A percentile compares a stretch with the other conserved stretches of the same genome.
Conservation (phyloP, 1,284 basidiomycete species). For the Apiotrichum siamense region DNA sequence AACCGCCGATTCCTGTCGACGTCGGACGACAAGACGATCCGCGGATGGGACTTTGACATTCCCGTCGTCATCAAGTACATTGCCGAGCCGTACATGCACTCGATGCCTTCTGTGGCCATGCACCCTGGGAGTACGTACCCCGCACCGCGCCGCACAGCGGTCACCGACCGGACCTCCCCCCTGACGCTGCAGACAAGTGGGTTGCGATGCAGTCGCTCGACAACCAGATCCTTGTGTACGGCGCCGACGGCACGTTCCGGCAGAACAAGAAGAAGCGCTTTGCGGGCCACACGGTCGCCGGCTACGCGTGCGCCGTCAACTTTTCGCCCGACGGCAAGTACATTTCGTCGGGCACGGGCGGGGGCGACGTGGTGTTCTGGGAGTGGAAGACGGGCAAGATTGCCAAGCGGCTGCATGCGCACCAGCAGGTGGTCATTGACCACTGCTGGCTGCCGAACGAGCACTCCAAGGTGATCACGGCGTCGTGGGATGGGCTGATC, state of each 20-base stretch:
- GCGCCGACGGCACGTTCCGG: slow-evolving; percentile 85
- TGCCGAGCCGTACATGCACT: slow-evolving; percentile 98
- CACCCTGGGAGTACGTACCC: slow-evolving; percentile 90
- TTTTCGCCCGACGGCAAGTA: slow-evolving; percentile 96
- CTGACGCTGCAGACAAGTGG: slow-evolving; percentile 67
- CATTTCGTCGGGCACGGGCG: slow-evolving; percentile 91
- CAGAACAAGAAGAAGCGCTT: slow-evolving; percentile 98
- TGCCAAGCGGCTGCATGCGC: slow-evolving; percentile 79
- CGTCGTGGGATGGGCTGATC: slow-evolving; percentile 94
- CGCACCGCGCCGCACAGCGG: too few species aligned
- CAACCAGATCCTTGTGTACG: slow-evolving; percentile 95
- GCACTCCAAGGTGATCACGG: slow-evolving; percentile 90
- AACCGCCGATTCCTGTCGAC: slow-evolving; percentile 96
- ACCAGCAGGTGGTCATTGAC: slow-evolving; percentile 90
- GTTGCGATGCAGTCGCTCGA: slow-evolving; percentile 96
- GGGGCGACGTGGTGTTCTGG: slow-evolving; percentile 96
- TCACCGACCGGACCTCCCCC: background rate
- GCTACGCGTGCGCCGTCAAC: slow-evolving; percentile 92
- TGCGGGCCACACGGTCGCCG: slow-evolving; percentile 90
- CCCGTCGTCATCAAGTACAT: slow-evolving; percentile 99
- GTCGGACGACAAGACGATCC: slow-evolving; percentile 98
- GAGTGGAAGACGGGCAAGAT: slow-evolving; percentile 98
- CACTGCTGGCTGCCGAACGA: slow-evolving; percentile 99
- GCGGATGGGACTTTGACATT: slow-evolving; percentile 97
- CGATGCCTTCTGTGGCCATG: slow-evolving; percentile 93